Percentiles rank a stretch among this genome's conserved stretches.
phyloP scores from a whole-genome alignment of 2,329 filamentous ascomycete species.

The Penicillium psychrosexuale region DNA sequence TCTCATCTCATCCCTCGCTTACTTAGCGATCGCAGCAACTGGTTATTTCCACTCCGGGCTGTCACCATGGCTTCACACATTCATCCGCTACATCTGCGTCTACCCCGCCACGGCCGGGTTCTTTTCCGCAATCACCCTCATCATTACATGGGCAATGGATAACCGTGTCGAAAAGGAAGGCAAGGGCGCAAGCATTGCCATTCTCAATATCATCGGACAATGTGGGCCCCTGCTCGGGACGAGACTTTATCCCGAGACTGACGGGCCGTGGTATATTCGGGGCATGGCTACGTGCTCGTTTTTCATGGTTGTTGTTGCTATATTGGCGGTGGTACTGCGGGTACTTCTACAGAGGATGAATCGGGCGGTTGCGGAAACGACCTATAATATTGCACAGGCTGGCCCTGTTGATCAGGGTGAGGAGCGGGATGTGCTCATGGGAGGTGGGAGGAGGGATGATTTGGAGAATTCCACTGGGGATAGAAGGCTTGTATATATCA shows the following conservation, averaged over 20 bases:
- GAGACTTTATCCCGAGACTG: slow-evolving; percentile 58
- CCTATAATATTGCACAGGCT: slow-evolving; percentile 6
- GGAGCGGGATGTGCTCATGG: slow-evolving; percentile 33
- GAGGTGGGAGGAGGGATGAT: slow-evolving; percentile 19
- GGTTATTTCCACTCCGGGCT: slow-evolving; percentile 43
- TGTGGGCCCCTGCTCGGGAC: slow-evolving; percentile 71
- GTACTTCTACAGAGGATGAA: slow-evolving; percentile 55
- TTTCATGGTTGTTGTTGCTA: slow-evolving; percentile 61
- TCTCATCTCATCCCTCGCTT: slow-evolving; percentile 62
- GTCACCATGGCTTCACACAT: slow-evolving; percentile 31
- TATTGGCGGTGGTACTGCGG: slow-evolving; percentile 55
- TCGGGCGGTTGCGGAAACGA: slow-evolving; percentile 5
- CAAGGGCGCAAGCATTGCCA: slow-evolving; percentile 72
- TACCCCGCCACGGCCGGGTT: slow-evolving; percentile 78
- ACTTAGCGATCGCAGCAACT: slow-evolving; percentile 60
- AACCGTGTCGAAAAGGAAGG: slow-evolving; percentile 69
- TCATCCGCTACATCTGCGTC: slow-evolving; percentile 66
- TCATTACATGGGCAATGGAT: slow-evolving; percentile 86
- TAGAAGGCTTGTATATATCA: slow-evolving; percentile 28
- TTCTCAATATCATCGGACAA: slow-evolving; percentile 79
- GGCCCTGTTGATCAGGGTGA: slow-evolving; percentile 19
- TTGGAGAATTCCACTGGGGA: slow-evolving; percentile 19
- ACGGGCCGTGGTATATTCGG: slow-evolving; percentile 59
- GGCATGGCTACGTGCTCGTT: slow-evolving; percentile 63
- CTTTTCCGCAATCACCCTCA: slow-evolving; percentile 77